Evolutionary conservation across 179 eudicot species (phyloP).

Genomic region (Gypsophila paniculata): DNA sequence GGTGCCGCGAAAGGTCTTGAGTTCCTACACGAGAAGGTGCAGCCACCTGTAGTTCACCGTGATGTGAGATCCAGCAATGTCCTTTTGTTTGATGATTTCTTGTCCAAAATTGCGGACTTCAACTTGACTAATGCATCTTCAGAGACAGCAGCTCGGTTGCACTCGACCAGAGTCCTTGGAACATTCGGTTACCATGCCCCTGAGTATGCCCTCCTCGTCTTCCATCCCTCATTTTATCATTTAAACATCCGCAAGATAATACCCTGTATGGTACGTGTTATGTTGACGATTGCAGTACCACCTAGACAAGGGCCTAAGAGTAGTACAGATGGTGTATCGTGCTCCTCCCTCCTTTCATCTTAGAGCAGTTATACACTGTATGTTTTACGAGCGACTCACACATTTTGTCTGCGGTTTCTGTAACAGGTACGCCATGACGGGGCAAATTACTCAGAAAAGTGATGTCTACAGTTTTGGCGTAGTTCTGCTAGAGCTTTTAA

Average conservation of each 20-base stretch:
- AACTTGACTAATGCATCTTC: slow-evolving; percentile 66
- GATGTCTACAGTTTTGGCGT: slow-evolving; percentile 90
- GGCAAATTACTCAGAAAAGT: slow-evolving; percentile 80
- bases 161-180: slow-evolving; percentile 83
- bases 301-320: not conserved
- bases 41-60: slow-evolving; percentile 76
- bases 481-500: slow-evolving; percentile 73
- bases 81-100: slow-evolving; percentile 62
- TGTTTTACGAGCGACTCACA: not conserved
- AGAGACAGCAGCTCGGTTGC: slow-evolving; percentile 83
- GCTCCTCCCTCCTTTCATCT: not conserved
- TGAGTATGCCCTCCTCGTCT: slow-evolving; percentile 41
- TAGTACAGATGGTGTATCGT: too few species aligned
- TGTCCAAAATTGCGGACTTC: slow-evolving; percentile 73
- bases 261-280: not conserved
- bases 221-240: not conserved
- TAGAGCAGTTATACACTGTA: not conserved
- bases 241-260: too few species aligned
- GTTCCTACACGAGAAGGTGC: slow-evolving; percentile 74
- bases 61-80: slow-evolving; percentile 80
- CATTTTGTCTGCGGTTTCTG: not conserved
- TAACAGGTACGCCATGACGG: slow-evolving; percentile 76
- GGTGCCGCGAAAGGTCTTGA: slow-evolving; percentile 88
- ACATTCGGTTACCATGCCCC: slow-evolving; percentile 94
- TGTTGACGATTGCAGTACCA: not conserved